Evolutionary conservation across 176 grass and related monocot genomes (phyloP).

Genomic region (Thalia dealbata): DNA sequence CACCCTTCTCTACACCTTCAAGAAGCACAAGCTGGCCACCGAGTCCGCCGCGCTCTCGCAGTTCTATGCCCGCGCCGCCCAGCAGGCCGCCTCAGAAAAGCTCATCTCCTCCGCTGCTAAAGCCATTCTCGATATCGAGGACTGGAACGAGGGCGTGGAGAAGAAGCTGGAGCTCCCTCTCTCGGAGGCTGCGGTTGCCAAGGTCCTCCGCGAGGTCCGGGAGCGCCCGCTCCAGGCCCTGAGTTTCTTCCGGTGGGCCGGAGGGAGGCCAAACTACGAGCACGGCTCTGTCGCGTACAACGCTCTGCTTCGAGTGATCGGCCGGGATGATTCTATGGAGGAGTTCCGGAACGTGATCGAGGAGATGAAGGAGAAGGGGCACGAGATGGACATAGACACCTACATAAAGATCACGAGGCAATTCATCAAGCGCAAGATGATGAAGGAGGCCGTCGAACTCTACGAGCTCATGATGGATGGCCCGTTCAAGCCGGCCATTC

Average conservation of each 20-base stretch:
- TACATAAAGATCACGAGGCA: slow-evolving; percentile 67
- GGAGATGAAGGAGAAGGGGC: slow-evolving; percentile 48
- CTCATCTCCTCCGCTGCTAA: slow-evolving; percentile 23
- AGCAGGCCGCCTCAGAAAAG: background rate
- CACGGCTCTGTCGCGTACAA: slow-evolving; percentile 58
- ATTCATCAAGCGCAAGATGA: slow-evolving; percentile 58
- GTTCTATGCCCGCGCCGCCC: slow-evolving; percentile 25
- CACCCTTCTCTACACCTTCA: slow-evolving; percentile 59
- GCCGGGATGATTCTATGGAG: slow-evolving; percentile 34
- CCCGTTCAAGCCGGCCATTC: slow-evolving; percentile 55
- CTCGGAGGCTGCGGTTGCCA: slow-evolving; percentile 38
- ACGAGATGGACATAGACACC: slow-evolving; percentile 72
- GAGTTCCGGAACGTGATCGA: slow-evolving; percentile 56
- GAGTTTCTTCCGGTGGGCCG: slow-evolving; percentile 65
- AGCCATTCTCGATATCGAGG: slow-evolving; percentile 21
- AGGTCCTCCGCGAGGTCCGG: slow-evolving; percentile 52
- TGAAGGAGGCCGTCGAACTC: slow-evolving; percentile 51
- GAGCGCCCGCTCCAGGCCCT: slow-evolving; percentile 43
- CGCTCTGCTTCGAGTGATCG: slow-evolving; percentile 57
- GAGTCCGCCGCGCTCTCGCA: slow-evolving; percentile 42
- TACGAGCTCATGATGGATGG: slow-evolving; percentile 95
- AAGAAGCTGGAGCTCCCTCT: slow-evolving; percentile 28
- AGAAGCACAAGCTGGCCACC: slow-evolving; percentile 39
- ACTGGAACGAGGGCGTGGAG: slow-evolving; percentile 23
- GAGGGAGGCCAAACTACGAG: slow-evolving; percentile 18